Evolutionary conservation across 306 rosid genomes (phyloP), one percentile per base, ranked within the genome.

Genomic region (Aeschynomene evenia): DNA sequence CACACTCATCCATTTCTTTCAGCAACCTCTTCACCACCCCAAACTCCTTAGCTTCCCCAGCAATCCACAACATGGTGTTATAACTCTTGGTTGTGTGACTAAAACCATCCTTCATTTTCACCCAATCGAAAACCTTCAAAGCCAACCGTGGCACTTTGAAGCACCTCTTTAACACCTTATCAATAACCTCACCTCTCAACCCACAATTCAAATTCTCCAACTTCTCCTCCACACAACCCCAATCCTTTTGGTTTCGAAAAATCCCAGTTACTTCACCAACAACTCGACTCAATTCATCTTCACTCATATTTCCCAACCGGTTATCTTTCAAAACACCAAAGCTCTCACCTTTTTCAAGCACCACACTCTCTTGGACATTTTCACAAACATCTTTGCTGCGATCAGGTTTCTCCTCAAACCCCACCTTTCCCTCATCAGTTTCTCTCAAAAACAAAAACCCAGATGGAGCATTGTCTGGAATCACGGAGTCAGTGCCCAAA

Each of bases 121-220:
- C 80, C 94, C 91, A 90, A 56, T 81, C 33, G 72, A 93, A 93
- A 80, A 87, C 86, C 62, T 85, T 83, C 46, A 85, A 26, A 75
- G 92, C 96, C 67, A 88, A 78, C 58, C 19, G 76, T 0, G 96
- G 97, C 76, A 85, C 68, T 69, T 81, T 94, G 60, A 94, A 94
- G 80, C 93, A 84, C 79, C 98, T 88, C 77, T 93, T 90, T 81
- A 93, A 60, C 52, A 88, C 98, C 59, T 76, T 84, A 39, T 86
- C 95, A 15, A 94, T 84, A 70, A 88, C 63, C 73, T 85, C 94
- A 4, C 79, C 63, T 64, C 71, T 77, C 37, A 87, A 73, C 72
- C 23, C 63, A 67, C 74, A 77, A 71, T 70, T 67, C 76, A 70
- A 59, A 33, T 71, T 81, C 22, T 70, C 92, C 28, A 94, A 81